Percentiles rank a stretch among this genome's conserved stretches.
Conservation (phyloP, 495 filamentous ascomycete species). For the Penicillium flavigenum region DNA sequence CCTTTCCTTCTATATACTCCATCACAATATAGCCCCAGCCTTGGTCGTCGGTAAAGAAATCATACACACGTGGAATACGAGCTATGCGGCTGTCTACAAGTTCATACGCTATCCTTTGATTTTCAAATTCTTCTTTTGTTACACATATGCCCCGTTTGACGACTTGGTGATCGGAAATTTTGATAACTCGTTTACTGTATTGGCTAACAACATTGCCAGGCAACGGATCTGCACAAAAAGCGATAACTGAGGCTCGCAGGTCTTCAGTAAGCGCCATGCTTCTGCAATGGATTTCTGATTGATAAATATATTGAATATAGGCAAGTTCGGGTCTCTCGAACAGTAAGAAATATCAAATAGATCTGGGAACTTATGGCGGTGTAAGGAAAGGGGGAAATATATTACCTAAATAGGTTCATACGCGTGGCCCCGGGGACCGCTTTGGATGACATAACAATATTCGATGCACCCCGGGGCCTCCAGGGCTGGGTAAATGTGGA, state of each 20-base stretch:
- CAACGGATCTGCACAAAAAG: neutral
- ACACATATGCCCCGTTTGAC: slow-evolving; percentile 26
- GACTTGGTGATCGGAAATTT: slow-evolving; percentile 16
- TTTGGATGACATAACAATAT: too few relatives aligned
- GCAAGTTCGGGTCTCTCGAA: too few relatives aligned
- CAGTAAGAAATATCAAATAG: too few relatives aligned
- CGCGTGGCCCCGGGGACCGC: too few relatives aligned
- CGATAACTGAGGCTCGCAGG: neutral
- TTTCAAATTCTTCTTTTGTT: slow-evolving; percentile 31
- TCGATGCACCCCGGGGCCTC: too few relatives aligned
- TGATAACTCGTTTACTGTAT: neutral
- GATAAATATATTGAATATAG: too few relatives aligned
- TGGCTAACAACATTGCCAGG: neutral
- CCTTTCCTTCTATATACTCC: slow-evolving; percentile 34
- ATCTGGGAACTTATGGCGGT: too few relatives aligned
- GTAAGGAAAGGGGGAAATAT: too few relatives aligned
- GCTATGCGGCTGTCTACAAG: slow-evolving; percentile 29
- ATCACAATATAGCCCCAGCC: slow-evolving; percentile 35
- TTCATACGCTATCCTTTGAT: slow-evolving; percentile 30
- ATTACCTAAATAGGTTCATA: too few relatives aligned
- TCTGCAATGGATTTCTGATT: neutral
- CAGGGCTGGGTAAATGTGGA: too few relatives aligned
- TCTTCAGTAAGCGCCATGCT: neutral
- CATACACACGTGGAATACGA: slow-evolving; percentile 34
- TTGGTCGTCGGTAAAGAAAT: slow-evolving; percentile 26